Base-by-base conservation (phyloP, 805 yeast species). In the Saccharomyces eubayanus region DNA sequence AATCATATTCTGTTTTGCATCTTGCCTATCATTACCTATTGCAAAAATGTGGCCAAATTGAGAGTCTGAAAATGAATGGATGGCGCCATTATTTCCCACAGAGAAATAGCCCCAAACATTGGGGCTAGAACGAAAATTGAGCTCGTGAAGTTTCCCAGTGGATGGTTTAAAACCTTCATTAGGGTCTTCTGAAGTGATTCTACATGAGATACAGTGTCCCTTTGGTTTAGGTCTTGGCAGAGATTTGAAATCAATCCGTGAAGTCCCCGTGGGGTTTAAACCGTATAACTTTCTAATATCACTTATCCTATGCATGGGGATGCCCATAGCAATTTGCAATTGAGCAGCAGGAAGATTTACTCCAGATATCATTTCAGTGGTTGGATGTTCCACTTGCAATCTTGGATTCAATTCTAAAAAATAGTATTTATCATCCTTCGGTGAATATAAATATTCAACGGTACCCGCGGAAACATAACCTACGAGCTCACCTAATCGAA, bases 101-200 rank as follows among this genome's bases (percentile, higher is more conserved):
- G 97, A 89, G 81, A 94, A 94, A 72, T 94, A 94, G 77, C 99
- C 99, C 99, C 99, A 94, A 50, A 95, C 99, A 64, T 94, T 92
- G 11, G 97, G 90, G 31, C 96, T 85, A 2, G 99, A 95, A 71
- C 98, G 81, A 79, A 94, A 92, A 70, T 94, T 95, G 71, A 94
- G 82, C 73, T 94, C 99, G 63, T 91, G 96, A 74, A 94, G 79
- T 52, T 90, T 83, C 76, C 99, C 99, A 67, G 96, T 95, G 45
- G 96, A 88, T 51, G 99, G 99, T 74, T 94, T 94, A 81, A 94
- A 94, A 50, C 99, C 99, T 76, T 92, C 97, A 68, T 96, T 95
- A 49, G 99, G 99, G 74, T 94, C 99, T 74, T 94, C 99, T 12
- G 97, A 89, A 36, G 99, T 94, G 71, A 94, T 94, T 77, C 99